Percentiles rank a stretch among this genome's conserved stretches.
Conservation (phyloP, 805 yeast genomes). For the Candida methanosorbosa region DNA sequence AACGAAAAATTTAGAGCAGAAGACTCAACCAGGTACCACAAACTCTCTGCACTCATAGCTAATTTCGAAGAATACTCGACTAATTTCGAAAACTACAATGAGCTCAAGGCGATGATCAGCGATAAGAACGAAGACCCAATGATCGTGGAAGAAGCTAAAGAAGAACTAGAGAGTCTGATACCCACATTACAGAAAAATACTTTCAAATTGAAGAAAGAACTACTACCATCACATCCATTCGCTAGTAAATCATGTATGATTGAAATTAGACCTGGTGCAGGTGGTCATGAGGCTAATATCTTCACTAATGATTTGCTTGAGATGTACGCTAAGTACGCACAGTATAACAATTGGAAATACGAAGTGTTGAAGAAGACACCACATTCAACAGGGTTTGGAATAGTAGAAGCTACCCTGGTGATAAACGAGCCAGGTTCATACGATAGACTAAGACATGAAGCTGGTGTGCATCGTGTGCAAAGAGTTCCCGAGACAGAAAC, state of each 20-base stretch:
- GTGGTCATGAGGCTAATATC: slow-evolving; percentile 88
- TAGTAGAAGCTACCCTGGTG: slow-evolving; percentile 66
- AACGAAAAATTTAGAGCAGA: slow-evolving; percentile 33
- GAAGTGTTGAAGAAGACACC: slow-evolving; percentile 48
- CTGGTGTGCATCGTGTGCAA: slow-evolving; percentile 96
- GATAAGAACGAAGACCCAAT: slow-evolving; percentile 37
- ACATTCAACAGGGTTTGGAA: slow-evolving; percentile 56
- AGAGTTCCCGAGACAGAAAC: slow-evolving; percentile 89
- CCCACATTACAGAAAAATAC: slow-evolving; percentile 38
- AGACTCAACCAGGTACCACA: slow-evolving; percentile 40
- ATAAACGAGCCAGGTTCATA: slow-evolving; percentile 75
- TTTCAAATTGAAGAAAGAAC: slow-evolving; percentile 38
- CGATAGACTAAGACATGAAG: slow-evolving; percentile 66
- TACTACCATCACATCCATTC: slow-evolving; percentile 73
- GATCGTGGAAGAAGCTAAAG: slow-evolving; percentile 44
- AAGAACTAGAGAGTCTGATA: slow-evolving; percentile 39
- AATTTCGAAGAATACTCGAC: slow-evolving; percentile 29
- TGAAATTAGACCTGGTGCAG: slow-evolving; percentile 92
- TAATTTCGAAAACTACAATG: slow-evolving; percentile 23
- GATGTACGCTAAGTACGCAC: slow-evolving; percentile 76
- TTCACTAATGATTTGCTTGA: slow-evolving; percentile 72
- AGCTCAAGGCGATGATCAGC: slow-evolving; percentile 23
- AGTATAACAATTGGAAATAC: slow-evolving; percentile 56
- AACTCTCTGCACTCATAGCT: slow-evolving; percentile 34
- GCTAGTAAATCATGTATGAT: slow-evolving; percentile 69